Base-by-base conservation (phyloP, 2,329 filamentous ascomycete species). In the Aspergillus neoniger region DNA sequence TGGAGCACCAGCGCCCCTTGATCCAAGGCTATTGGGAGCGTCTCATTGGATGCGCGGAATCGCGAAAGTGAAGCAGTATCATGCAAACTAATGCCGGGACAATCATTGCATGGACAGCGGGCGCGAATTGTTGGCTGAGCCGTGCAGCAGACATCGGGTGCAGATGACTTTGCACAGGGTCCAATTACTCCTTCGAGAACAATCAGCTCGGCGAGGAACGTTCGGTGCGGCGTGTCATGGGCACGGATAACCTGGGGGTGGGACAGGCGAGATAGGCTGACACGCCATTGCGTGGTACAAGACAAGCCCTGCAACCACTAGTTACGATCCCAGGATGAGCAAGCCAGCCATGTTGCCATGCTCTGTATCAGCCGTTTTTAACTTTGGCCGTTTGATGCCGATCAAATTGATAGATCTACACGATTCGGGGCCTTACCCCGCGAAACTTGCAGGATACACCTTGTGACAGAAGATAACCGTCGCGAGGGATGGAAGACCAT, bases 31-130 rank as follows among this genome's bases (percentile, higher is more conserved):
- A 23, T 39, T 44, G 41, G 23, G 36, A 19, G 28, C 15, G 28
- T 43, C 57, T 58, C 17, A 67, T 65, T 65, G 63, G 58, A 55
- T 39, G 19, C 17, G 36, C 19, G 57, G n/a, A 30, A 30, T 52
- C 36, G 36, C 36, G 57, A 49, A 55, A 51, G 54, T 61, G 60
- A 63, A 66, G 64, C 64, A 63, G 32, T 36, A 51, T 47, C 53
- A 50, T 62, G 57, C 58, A 63, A 56, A 47, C 57, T 62, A 59
- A 66, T 65, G 64, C 58, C 55, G 59, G 61, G 64, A 63, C 60
- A 67, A 67, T 66, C 64, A 64, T 60, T 65, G 63, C 65, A 67
- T 67, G 62, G 58, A 47, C 57, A 58, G 58, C 49, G 58, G 56
- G 41, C 41, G 56, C 47, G 38, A 48, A 58, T 62, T 59, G 59